A percentile compares a stretch with the other conserved stretches of the same genome.
Conservation (phyloP, 73 alveolate species). For the Paramecium pentaurelia region DNA sequence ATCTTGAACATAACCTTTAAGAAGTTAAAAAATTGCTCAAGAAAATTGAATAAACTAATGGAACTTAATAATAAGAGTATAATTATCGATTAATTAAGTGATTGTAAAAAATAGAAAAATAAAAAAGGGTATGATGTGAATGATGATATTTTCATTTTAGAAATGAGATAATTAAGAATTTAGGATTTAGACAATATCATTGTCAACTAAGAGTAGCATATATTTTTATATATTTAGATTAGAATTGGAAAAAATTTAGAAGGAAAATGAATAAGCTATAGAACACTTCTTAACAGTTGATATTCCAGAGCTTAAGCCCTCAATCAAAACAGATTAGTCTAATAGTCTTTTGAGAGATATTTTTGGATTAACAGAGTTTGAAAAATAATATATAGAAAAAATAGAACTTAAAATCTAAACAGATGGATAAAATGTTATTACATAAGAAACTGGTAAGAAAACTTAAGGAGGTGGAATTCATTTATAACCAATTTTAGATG, state of each 20-base stretch:
- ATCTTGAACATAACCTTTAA: background rate
- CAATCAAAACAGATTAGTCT: background rate
- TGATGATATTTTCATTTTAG: constrained; percentile 32
- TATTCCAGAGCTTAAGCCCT: background rate
- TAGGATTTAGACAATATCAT: background rate
- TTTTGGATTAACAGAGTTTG: constrained; percentile 27
- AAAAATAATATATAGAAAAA: constrained; percentile 9
- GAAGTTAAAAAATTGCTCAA: background rate
- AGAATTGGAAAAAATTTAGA: background rate
- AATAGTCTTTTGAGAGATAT: constrained; percentile 5
- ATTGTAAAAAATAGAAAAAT: background rate
- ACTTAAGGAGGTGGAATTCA: background rate
- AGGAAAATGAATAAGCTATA: background rate
- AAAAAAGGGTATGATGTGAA: constrained; percentile 25
- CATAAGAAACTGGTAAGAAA: background rate
- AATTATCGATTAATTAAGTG: background rate
- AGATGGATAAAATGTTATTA: background rate
- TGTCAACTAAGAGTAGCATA: background rate
- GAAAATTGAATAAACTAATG: background rate
- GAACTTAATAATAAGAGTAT: background rate
- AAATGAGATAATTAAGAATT: background rate
- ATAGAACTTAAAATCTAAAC: background rate
- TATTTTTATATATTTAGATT: background rate
- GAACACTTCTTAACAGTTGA: background rate
- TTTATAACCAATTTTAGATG: constrained; percentile 37